These are phyloP conservation scores for Verticillium dahliae DNA, from an alignment of 2,329 filamentous ascomycete species.

Conservation along the genomic window DNA sequence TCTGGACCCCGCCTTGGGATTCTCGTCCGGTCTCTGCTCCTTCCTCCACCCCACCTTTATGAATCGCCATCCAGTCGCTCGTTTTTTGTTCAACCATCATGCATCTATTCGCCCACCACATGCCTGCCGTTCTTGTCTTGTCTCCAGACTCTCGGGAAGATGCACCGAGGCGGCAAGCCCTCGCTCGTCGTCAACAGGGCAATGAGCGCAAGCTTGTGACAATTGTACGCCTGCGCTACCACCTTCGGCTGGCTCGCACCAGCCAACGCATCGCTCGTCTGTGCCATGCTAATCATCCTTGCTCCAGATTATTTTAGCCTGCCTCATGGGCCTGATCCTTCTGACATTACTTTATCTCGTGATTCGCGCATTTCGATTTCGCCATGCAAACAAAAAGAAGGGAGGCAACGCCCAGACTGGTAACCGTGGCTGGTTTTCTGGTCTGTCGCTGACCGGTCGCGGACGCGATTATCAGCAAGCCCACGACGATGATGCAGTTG, in stretches of 20 bases:
- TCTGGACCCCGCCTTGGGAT: not conserved
- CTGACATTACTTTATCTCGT: not conserved
- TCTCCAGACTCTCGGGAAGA: not conserved
- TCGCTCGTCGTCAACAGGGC: not conserved
- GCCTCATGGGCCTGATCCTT: not conserved
- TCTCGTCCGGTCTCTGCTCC: not conserved
- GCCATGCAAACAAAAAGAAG: not conserved
- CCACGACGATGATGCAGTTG: constrained; percentile 19
- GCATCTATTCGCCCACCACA: not conserved
- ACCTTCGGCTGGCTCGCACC: not conserved
- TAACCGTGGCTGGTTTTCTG: constrained; percentile 7
- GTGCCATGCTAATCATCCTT: constrained; percentile 1
- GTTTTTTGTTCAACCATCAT: not conserved
- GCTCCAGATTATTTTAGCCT: not conserved
- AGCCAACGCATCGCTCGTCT: not conserved
- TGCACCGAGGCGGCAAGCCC: not conserved
- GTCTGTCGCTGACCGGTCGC: constrained; percentile 6
- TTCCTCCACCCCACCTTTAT: not conserved
- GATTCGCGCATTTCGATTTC: not conserved
- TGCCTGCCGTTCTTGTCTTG: not conserved
- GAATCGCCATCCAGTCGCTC: not conserved
- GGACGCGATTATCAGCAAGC: constrained; percentile 22
- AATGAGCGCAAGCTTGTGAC: not conserved
- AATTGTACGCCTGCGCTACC: not conserved
- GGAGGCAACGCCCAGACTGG: not conserved